These are phyloP conservation scores for Silene uniflora DNA, from an alignment of 148 eudicot species.

Conservation along the genomic window DNA sequence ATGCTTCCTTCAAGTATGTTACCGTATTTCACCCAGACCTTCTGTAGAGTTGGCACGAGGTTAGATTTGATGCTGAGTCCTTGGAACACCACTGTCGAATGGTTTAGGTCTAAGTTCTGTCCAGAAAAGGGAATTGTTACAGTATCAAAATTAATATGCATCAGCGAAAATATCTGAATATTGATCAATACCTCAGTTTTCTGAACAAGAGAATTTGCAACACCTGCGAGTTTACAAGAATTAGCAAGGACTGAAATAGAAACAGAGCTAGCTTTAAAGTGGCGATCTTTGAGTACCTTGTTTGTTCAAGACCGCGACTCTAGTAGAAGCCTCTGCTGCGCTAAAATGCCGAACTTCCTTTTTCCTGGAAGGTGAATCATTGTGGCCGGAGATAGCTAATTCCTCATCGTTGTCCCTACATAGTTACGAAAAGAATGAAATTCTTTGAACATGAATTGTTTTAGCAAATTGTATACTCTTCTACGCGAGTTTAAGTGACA, in stretches of 20 bases:
- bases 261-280: no score
- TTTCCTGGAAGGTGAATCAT: no score
- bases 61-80: constrained; percentile 7
- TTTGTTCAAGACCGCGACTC: not conserved
- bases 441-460: no score
- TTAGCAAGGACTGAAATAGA: no score
- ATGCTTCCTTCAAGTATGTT: constrained; percentile 6
- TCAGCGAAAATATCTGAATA: not conserved
- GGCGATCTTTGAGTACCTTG: not conserved
- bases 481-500: no score
- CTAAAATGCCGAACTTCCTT: not conserved
- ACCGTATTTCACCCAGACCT: constrained; percentile 13
- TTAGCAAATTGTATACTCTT: no score
- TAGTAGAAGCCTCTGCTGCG: not conserved
- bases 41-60: constrained; percentile 13
- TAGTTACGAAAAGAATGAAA: not conserved
- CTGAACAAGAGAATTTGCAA: not conserved
- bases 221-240: not conserved
- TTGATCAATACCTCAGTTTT: not conserved
- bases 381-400: not conserved
- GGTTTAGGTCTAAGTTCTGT: not conserved
- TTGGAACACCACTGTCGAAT: not conserved
- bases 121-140: not conserved
- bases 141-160: not conserved
- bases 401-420: constrained; percentile 10